Evolutionary conservation across 768 basidiomycete species (phyloP).

Genomic region (Podaxis sp.): DNA sequence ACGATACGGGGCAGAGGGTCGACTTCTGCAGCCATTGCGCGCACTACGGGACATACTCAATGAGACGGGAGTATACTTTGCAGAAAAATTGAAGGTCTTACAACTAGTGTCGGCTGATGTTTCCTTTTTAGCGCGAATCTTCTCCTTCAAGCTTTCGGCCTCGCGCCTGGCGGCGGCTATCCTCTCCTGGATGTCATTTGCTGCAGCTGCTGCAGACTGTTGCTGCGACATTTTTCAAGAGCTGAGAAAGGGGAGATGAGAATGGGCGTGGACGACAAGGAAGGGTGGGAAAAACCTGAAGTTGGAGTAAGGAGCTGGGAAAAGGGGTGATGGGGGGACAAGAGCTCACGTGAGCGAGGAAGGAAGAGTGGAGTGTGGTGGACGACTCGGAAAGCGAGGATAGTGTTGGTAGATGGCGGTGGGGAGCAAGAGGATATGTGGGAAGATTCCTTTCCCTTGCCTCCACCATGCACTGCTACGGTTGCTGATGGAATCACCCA

Average conservation of each 20-base stretch:
- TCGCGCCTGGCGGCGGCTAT: conserved; percentile 97
- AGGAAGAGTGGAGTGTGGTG: not conserved
- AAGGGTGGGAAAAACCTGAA: conserved; percentile 13
- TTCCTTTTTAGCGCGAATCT: conserved; percentile 95
- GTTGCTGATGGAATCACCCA: conserved; percentile 23
- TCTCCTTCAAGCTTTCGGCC: conserved; percentile 97
- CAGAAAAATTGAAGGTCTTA: conserved; percentile 45
- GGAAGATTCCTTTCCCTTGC: conserved; percentile 16
- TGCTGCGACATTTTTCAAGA: conserved; percentile 15
- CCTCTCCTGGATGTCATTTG: conserved; percentile 75
- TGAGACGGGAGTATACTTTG: not conserved
- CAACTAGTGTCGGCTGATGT: conserved; percentile 97
- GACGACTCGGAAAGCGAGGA: not conserved
- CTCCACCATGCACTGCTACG: not conserved
- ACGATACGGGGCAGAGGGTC: conserved; percentile 95
- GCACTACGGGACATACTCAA: conserved; percentile 54
- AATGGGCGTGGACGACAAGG: conserved; percentile 21
- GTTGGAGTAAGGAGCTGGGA: conserved; percentile 23
- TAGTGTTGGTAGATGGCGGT: conserved; percentile 15
- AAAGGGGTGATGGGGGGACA: conserved; percentile 25
- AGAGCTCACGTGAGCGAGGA: conserved; percentile 15
- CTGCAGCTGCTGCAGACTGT: conserved; percentile 9
- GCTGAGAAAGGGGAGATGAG: conserved; percentile 16
- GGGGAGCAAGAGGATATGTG: conserved; percentile 23
- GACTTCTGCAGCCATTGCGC: conserved; percentile 97